Percentiles rank a stretch among this genome's conserved stretches.
Conservation (phyloP, 768 basidiomycete species). For the Boletus vermiculosoides region DNA sequence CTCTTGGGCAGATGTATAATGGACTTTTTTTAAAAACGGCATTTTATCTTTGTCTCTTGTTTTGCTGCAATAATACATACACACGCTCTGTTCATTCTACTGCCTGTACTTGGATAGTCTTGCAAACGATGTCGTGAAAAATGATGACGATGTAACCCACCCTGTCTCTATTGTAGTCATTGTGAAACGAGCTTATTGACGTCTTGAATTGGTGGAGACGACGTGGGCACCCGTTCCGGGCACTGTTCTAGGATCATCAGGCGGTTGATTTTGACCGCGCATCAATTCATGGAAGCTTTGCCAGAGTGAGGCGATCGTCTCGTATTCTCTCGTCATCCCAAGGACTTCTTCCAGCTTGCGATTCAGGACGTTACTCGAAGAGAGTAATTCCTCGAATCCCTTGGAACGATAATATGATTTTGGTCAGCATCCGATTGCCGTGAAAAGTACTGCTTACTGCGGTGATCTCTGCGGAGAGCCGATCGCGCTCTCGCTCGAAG, state of each 20-base stretch:
- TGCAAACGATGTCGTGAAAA: slow-evolving; percentile 23
- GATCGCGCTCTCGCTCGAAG: slow-evolving; percentile 80
- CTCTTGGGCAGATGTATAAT: slow-evolving; percentile 56
- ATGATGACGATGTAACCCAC: slow-evolving; percentile 21
- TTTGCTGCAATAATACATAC: slow-evolving; percentile 36
- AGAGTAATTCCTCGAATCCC: slow-evolving; percentile 88
- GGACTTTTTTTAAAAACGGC: slow-evolving; percentile 22
- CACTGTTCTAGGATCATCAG: slow-evolving; percentile 33
- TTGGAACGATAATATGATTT: slow-evolving; percentile 25
- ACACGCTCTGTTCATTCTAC: slow-evolving; percentile 24
- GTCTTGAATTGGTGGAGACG: slow-evolving; percentile 36
- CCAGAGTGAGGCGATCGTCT: slow-evolving; percentile 85
- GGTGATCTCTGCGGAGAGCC: slow-evolving; percentile 70
- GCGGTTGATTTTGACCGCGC: slow-evolving; percentile 46
- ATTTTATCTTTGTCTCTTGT: slow-evolving; percentile 30
- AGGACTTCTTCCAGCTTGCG: slow-evolving; percentile 90
- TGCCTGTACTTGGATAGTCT: slow-evolving; percentile 41
- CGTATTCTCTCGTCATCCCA: slow-evolving; percentile 91
- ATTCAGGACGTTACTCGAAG: slow-evolving; percentile 81
- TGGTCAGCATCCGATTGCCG: not conserved
- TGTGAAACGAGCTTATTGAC: slow-evolving; percentile 17
- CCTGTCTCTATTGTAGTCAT: slow-evolving; percentile 6
- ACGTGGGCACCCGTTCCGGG: slow-evolving; percentile 76
- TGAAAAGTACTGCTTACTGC: slow-evolving; percentile 43
- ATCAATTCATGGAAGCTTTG: slow-evolving; percentile 76